These are phyloP conservation scores for Alternaria brassicicola DNA, from an alignment of 2,329 filamentous ascomycete genomes.

Conservation along the genomic window DNA sequence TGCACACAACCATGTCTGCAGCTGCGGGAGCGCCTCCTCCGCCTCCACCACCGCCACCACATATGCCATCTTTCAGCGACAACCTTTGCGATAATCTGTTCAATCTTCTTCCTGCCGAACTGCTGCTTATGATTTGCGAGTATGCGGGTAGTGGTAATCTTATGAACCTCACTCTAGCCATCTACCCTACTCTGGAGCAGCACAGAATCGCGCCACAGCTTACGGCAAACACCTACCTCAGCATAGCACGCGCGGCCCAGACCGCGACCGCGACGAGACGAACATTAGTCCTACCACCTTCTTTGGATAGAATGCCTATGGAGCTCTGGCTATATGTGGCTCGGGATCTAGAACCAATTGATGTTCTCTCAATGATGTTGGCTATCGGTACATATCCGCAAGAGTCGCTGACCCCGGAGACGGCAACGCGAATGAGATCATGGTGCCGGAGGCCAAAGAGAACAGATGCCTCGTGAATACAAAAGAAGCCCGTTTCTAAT, in stretches of 20 bases:
- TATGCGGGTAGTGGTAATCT: conserved; percentile 50
- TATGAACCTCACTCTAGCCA: conserved; percentile 55
- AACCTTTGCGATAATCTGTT: conserved; percentile 26
- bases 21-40: conserved; percentile 30
- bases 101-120: conserved; percentile 53
- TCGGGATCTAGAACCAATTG: conserved; percentile 43
- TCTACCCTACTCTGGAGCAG: conserved; percentile 52
- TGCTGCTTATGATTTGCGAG: conserved; percentile 54
- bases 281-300: background rate
- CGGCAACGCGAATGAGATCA: conserved; percentile 14
- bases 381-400: conserved; percentile 31
- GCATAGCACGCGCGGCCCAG: conserved; percentile 25
- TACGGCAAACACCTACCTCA: conserved; percentile 30
- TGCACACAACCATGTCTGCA: conserved; percentile 27
- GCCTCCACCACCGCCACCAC: conserved; percentile 22
- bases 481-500: no score
- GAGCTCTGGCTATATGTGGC: conserved; percentile 53
- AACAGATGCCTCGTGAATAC: background rate
- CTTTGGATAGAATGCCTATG: conserved; percentile 39
- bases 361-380: conserved; percentile 49
- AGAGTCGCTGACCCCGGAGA: conserved; percentile 18
- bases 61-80: conserved; percentile 7
- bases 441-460: conserved; percentile 25
- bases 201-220: conserved; percentile 44
- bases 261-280: background rate